Evolutionary conservation across 495 filamentous ascomycete species (phyloP), one percentile per base, ranked within the genome.

Genomic region (Evansstolkia leycettana): DNA sequence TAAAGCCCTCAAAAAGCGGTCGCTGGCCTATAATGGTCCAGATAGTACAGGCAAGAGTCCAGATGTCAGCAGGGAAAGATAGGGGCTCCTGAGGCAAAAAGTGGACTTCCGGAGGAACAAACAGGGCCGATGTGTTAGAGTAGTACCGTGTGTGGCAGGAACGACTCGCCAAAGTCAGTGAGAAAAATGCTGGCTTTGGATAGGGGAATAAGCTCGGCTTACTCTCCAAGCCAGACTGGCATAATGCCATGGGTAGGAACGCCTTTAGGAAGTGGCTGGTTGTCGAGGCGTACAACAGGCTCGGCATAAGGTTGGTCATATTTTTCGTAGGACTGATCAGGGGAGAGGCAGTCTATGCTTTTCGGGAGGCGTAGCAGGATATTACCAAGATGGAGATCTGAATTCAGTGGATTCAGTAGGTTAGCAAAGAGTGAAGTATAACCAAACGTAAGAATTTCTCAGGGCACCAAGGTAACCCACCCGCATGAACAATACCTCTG

Each of bases 401-500:
- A 23, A 4, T 23, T 9, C 20, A 23, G 47, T 46, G 5, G 46
- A 49, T 23, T 5, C 20, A 23, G 20, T 5, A 23, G 4, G 20
- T 23, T 23, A 23, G 20, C 20, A 23, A 5, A 23, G 20, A 23
- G 4, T 23, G 4, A 23, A 23, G 9, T 23, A 9, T 23, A 23
- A 23, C 5, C 20, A 23, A 5, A 23, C 9, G 23, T 23, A 38
- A 13, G 13, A 23, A 25, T 31, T 5, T 1, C 31, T 47, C 24
- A 45, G 38, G 9, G 20, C 34, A 8, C 8, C 31, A 19, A 41
- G 36, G 7, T 11, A 37, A 42, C 46, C 24, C 47, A 54, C 53
- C 53, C 28, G 55, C 59, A 38, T 55, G 54, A 30, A 45, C 50
- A 41, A 54, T 52, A 18, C 44, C 39, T 17, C 38, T 29, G 29